A percentile compares a stretch with the other conserved stretches of the same genome.
Evolutionary conservation across 148 eudicot genomes (phyloP).

Genomic region (Mesembryanthemum crystallinum): DNA sequence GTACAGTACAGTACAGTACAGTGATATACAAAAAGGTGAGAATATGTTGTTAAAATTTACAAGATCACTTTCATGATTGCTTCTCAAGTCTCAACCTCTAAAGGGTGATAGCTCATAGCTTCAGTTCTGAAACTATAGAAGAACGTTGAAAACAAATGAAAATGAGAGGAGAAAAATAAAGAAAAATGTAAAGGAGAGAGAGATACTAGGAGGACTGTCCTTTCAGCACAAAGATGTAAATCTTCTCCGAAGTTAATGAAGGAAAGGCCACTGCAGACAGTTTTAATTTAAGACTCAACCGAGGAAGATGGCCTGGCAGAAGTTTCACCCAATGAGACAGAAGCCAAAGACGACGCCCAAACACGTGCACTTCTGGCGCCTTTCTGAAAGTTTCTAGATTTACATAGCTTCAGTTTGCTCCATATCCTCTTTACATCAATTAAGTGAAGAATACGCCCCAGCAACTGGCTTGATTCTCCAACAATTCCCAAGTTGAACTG

Average conservation of each 20-base stretch:
- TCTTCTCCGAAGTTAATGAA: background rate
- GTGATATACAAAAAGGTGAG: slow-evolving; percentile 10
- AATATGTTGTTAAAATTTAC: slow-evolving; percentile 10
- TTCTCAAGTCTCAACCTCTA: slow-evolving; percentile 11
- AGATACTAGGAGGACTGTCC: background rate
- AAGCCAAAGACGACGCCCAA: slow-evolving; percentile 78
- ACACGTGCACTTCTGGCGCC: slow-evolving; percentile 62
- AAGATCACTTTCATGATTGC: background rate
- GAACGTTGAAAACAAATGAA: background rate
- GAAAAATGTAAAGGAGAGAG: background rate
- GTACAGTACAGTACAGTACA: background rate
- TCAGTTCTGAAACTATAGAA: slow-evolving; percentile 12
- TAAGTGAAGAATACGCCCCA: slow-evolving; percentile 48
- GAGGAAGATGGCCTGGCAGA: slow-evolving; percentile 39
- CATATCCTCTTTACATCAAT: slow-evolving; percentile 49
- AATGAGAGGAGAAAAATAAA: background rate
- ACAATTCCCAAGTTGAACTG: slow-evolving; percentile 56
- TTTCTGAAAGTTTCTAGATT: slow-evolving; percentile 49
- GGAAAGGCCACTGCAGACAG: background rate
- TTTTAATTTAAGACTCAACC: slow-evolving; percentile 14
- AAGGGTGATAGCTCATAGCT: slow-evolving; percentile 15
- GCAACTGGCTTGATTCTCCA: slow-evolving; percentile 57
- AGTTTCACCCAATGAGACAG: slow-evolving; percentile 59
- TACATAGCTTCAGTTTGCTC: slow-evolving; percentile 47
- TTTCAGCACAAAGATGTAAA: background rate